Percentiles rank a stretch among this genome's conserved stretches.
phyloP scores from a whole-genome alignment of 306 rosid genomes.

The Amphicarpaea edgeworthii region DNA sequence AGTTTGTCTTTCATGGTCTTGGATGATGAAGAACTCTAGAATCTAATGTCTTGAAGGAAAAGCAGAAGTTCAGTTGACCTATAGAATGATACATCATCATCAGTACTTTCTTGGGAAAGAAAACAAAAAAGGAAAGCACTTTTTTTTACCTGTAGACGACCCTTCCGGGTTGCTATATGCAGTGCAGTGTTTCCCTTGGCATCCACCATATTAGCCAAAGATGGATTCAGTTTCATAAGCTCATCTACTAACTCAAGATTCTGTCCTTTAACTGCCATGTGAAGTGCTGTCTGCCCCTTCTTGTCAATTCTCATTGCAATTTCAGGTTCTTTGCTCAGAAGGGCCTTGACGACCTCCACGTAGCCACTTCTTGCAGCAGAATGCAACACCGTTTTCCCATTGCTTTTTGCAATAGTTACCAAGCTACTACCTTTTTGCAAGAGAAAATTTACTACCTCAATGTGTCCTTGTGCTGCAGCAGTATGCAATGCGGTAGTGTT shows the following conservation, averaged over 20 bases:
- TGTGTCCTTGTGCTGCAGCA: slow-evolving; percentile 81
- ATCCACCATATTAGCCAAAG: slow-evolving; percentile 65
- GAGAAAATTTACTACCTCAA: slow-evolving; percentile 63
- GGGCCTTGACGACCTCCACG: slow-evolving; percentile 64
- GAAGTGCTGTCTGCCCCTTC: slow-evolving; percentile 87
- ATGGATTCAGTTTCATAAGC: slow-evolving; percentile 58
- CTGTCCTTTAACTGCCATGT: slow-evolving; percentile 86
- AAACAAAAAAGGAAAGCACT: slow-evolving; percentile 7
- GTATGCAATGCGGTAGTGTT: slow-evolving; percentile 86
- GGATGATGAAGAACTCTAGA: slow-evolving; percentile 28
- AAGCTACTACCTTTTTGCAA: slow-evolving; percentile 59
- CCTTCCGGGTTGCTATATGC: slow-evolving; percentile 75
- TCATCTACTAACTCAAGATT: slow-evolving; percentile 68
- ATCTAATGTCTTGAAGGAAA: slow-evolving; percentile 22
- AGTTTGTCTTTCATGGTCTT: slow-evolving; percentile 25
- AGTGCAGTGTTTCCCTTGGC: slow-evolving; percentile 77
- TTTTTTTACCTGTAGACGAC: slow-evolving; percentile 64
- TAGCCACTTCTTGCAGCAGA: slow-evolving; percentile 84
- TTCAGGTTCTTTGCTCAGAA: slow-evolving; percentile 65
- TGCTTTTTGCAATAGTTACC: slow-evolving; percentile 68
- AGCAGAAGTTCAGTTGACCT: slow-evolving; percentile 13
- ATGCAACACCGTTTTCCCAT: slow-evolving; percentile 81
- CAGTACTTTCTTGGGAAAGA: slow-evolving; percentile 1
- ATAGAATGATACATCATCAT: background rate
- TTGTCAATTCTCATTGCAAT: slow-evolving; percentile 64